A percentile compares a stretch with the other conserved stretches of the same genome.
phyloP scores from a whole-genome alignment of 2,329 filamentous ascomycete genomes.

The Fusarium sp. region DNA sequence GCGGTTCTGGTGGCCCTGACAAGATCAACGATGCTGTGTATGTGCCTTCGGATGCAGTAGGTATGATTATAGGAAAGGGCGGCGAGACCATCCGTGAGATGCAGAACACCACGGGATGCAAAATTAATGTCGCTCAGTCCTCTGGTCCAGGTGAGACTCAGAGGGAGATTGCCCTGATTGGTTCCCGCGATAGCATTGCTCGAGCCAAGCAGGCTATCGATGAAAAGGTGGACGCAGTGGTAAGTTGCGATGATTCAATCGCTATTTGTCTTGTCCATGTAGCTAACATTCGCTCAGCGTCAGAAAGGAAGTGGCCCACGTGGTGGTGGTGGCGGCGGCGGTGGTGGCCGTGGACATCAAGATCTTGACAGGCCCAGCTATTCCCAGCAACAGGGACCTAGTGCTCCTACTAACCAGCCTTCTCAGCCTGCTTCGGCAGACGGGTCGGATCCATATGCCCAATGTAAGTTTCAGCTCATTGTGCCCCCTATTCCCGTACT shows the following conservation, averaged over 20 bases:
- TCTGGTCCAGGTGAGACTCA: constrained; percentile 83
- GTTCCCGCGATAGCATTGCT: constrained; percentile 81
- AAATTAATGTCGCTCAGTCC: constrained; percentile 92
- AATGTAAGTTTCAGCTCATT: constrained; percentile 68
- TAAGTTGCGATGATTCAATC: constrained; percentile 62
- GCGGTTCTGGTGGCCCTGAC: constrained; percentile 64
- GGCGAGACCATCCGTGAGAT: constrained; percentile 96
- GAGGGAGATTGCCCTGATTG: constrained; percentile 89
- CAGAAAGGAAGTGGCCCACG: constrained; percentile 66
- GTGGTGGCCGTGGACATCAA: constrained; percentile 62
- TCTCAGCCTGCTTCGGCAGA: constrained; percentile 63
- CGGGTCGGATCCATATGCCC: constrained; percentile 79
- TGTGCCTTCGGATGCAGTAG: constrained; percentile 91
- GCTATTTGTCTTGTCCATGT: not conserved
- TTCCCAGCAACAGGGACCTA: constrained; percentile 64
- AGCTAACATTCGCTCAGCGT: constrained; percentile 58
- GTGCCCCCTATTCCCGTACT: not conserved
- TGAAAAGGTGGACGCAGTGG: constrained; percentile 92
- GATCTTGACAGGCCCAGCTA: constrained; percentile 70
- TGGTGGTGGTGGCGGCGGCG: constrained; percentile 59
- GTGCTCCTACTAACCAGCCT: constrained; percentile 59
- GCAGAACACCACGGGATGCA: constrained; percentile 89
- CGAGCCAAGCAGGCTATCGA: constrained; percentile 88
- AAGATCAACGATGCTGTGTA: constrained; percentile 87
- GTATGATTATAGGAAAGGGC: constrained; percentile 96